Evolutionary conservation across 306 rosid genomes (phyloP), one percentile per base, ranked within the genome.

Genomic region (Cercis canadensis): DNA sequence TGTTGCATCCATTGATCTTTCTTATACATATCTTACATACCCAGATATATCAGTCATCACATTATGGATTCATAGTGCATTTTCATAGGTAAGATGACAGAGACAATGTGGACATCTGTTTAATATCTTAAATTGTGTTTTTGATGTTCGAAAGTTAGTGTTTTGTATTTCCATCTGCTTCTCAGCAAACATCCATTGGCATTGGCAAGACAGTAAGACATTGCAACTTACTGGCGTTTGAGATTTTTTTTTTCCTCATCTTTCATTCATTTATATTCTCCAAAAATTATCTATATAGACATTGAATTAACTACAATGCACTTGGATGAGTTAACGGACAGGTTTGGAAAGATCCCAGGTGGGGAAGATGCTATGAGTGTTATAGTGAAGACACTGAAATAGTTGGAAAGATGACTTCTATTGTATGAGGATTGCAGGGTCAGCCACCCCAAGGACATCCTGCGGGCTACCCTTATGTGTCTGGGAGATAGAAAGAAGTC

Each of bases 291-390:
- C 8, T 11, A 15, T 76, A 50, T 45, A 37, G 50, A 45, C 32
- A 16, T 21, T 19, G 24, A 59, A 34, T 49, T 17, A 77, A 66
- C 40, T 57, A 11, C 11, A 11, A n/a, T 65, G 83, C 57, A 77
- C 67, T 49, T 60, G 12, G 44, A 65, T 39, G 29, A 24, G 29
- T 24, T 24, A 24, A 24, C 29, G 70, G 59, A 44, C 87, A 93
- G 98, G 89, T 93, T 44, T 75, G 85, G 73, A 88, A 75, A 87
- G 97, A 93, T 80, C 98, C 97, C 44, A 86, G 97, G 71, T 93
- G 97, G 98, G 96, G 96, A 77, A 87, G 98, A 81, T 80, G 87
- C 83, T 90, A 82, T 53, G 97, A 92, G 78, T 50, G 87, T 79
- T 92, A 70, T 74, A 84, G 94, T 63, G 97, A 93, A 86, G 90